Percentiles rank a stretch among this genome's conserved stretches.
Evolutionary conservation across 805 yeast species (phyloP).

Genomic region (Schwanniomyces yamadae): DNA sequence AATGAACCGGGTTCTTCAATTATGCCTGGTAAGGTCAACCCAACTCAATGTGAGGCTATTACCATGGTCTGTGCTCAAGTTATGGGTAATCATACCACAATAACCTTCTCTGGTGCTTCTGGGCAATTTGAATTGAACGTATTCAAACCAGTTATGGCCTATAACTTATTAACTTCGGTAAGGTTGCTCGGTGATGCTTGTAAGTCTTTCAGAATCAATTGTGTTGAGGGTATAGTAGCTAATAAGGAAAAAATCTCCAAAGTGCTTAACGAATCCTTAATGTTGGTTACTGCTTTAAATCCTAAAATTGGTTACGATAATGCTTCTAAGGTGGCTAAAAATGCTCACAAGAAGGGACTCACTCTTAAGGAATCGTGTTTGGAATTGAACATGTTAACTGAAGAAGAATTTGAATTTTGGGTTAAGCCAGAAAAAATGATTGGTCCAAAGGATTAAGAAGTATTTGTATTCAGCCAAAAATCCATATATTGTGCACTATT

Average conservation of each 20-base stretch:
- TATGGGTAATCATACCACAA: slow-evolving; percentile 39
- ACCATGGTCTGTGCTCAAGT: slow-evolving; percentile 42
- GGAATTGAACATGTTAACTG: slow-evolving; percentile 33
- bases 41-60: slow-evolving; percentile 41
- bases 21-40: slow-evolving; percentile 44
- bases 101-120: slow-evolving; percentile 39
- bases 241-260: slow-evolving; percentile 36
- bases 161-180: slow-evolving; percentile 35
- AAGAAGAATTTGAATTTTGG: slow-evolving; percentile 38
- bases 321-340: slow-evolving; percentile 41
- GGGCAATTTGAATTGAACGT: slow-evolving; percentile 42
- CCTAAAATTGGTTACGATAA: slow-evolving; percentile 41
- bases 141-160: slow-evolving; percentile 40
- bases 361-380: slow-evolving; percentile 38
- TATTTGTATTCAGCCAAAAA: too few species aligned
- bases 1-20: slow-evolving; percentile 43
- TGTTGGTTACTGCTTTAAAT: slow-evolving; percentile 42
- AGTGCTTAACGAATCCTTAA: slow-evolving; percentile 38
- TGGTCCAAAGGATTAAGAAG: slow-evolving; percentile 33
- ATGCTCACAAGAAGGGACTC: slow-evolving; percentile 41
- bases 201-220: slow-evolving; percentile 33
- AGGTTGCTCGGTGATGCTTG: slow-evolving; percentile 35
- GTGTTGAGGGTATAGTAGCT: slow-evolving; percentile 39
- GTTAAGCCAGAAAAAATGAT: slow-evolving; percentile 42
- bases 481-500: too few species aligned